These are phyloP conservation scores for Colletotrichum costaricense DNA, from an alignment of 2,329 filamentous ascomycete genomes.

Conservation along the genomic window DNA sequence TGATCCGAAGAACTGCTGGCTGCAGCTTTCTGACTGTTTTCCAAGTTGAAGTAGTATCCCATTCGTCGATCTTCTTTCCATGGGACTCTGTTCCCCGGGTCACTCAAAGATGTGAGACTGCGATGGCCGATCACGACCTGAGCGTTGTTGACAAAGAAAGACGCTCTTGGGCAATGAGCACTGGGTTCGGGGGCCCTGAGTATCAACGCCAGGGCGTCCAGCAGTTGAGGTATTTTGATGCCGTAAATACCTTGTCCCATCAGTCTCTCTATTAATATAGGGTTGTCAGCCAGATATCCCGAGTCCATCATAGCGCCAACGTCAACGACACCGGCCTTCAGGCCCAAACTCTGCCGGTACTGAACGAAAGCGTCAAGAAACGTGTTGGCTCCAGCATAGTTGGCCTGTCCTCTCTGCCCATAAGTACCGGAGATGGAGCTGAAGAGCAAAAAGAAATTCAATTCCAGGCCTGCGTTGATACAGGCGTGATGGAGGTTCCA, in stretches of 20 bases:
- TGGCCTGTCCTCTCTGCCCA: constrained; percentile 50
- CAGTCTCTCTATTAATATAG: constrained; percentile 26
- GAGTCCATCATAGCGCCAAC: constrained; percentile 48
- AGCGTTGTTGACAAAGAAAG: constrained; percentile 34
- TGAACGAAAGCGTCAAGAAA: constrained; percentile 53
- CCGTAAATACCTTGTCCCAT: constrained; percentile 17
- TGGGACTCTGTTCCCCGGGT: constrained; percentile 30
- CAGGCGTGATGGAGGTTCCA: constrained; percentile 48
- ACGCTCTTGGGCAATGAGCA: background rate
- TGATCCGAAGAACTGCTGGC: constrained; percentile 40
- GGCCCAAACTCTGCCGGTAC: constrained; percentile 46
- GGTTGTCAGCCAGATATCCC: constrained; percentile 46
- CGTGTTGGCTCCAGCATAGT: constrained; percentile 53
- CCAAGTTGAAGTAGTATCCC: constrained; percentile 38
- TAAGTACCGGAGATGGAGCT: constrained; percentile 44
- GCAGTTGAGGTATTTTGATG: constrained; percentile 31
- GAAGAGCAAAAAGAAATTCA: constrained; percentile 46
- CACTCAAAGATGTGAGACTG: constrained; percentile 26
- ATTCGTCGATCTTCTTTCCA: constrained; percentile 40
- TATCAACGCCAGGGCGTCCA: constrained; percentile 18
- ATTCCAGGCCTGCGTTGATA: constrained; percentile 32
- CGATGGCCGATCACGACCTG: constrained; percentile 21
- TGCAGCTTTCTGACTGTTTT: background rate
- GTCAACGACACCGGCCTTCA: constrained; percentile 52
- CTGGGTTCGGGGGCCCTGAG: background rate